These are phyloP conservation scores for Botrytis deweyae DNA, from an alignment of 2,329 filamentous ascomycete genomes.

Conservation along the genomic window DNA sequence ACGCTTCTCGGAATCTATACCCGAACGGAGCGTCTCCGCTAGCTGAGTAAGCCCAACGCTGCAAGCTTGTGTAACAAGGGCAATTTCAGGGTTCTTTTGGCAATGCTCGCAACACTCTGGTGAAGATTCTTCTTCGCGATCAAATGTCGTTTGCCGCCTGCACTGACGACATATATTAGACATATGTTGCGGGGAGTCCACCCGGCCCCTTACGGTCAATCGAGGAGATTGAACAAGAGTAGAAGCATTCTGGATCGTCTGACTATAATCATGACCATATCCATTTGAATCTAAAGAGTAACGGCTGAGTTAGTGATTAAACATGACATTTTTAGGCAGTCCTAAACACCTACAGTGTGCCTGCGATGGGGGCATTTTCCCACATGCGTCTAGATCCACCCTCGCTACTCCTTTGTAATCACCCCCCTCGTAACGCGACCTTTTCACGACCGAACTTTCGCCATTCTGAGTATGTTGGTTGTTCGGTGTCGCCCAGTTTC, in stretches of 20 bases:
- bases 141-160: conserved; percentile 29
- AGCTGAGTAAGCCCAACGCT: conserved; percentile 35
- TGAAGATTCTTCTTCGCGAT: conserved; percentile 23
- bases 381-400: conserved; percentile 26
- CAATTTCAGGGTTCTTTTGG: conserved; percentile 31
- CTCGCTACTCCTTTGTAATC: conserved; percentile 28
- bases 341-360: conserved; percentile 27
- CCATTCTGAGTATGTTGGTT: conserved; percentile 27
- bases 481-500: conserved; percentile 20
- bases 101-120: conserved; percentile 31
- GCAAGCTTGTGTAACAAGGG: conserved; percentile 31
- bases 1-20: conserved; percentile 33
- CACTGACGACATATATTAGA: conserved; percentile 31
- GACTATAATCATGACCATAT: conserved; percentile 25
- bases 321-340: not conserved
- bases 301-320: conserved; percentile 24
- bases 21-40: conserved; percentile 34
- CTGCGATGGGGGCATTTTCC: conserved; percentile 25
- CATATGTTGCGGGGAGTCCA: conserved; percentile 23
- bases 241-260: conserved; percentile 21
- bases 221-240: conserved; percentile 16
- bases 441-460: conserved; percentile 28
- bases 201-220: conserved; percentile 6
- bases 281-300: conserved; percentile 25
- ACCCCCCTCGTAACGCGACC: conserved; percentile 30